These are phyloP conservation scores for Zygotorulaspora florentina DNA, from an alignment of 805 yeast genomes.

Conservation along the genomic window DNA sequence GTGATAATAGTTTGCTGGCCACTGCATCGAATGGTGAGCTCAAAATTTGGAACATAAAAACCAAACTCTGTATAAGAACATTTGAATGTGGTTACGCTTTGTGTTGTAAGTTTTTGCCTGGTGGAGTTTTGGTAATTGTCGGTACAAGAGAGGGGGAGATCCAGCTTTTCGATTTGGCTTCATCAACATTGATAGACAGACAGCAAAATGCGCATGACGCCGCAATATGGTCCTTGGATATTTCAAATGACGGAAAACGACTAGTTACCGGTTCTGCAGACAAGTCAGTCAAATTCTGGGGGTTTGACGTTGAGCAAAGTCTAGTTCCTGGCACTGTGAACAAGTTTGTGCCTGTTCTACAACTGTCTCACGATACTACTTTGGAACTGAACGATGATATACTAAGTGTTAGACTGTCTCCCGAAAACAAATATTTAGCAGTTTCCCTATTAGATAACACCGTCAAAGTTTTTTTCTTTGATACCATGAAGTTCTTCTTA, in stretches of 20 bases:
- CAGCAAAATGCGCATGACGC: conserved; percentile 73
- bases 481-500: conserved; percentile 79
- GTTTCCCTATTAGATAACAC: conserved; percentile 86
- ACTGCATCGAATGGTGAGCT: conserved; percentile 88
- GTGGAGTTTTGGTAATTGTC: conserved; percentile 79
- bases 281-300: conserved; percentile 86
- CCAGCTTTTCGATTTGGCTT: conserved; percentile 80
- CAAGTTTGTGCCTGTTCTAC: conserved; percentile 48
- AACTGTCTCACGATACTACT: conserved; percentile 69
- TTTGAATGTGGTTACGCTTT: conserved; percentile 87
- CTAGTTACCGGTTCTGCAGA: conserved; percentile 94
- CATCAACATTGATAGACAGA: conserved; percentile 66
- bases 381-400: conserved; percentile 86
- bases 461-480: conserved; percentile 89
- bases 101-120: conserved; percentile 79
- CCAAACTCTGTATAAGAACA: conserved; percentile 74
- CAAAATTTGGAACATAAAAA: conserved; percentile 81
- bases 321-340: conserved; percentile 63
- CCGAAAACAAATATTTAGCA: conserved; percentile 73
- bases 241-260: conserved; percentile 79
- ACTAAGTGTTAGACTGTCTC: conserved; percentile 71
- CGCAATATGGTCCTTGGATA: conserved; percentile 87
- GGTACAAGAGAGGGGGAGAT: conserved; percentile 87
- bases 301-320: conserved; percentile 62
- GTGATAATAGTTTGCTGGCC: conserved; percentile 74